These are phyloP conservation scores for Podochytrium sp. DNA, from an alignment of 192 early-diverging fungal species.

Conservation along the genomic window DNA sequence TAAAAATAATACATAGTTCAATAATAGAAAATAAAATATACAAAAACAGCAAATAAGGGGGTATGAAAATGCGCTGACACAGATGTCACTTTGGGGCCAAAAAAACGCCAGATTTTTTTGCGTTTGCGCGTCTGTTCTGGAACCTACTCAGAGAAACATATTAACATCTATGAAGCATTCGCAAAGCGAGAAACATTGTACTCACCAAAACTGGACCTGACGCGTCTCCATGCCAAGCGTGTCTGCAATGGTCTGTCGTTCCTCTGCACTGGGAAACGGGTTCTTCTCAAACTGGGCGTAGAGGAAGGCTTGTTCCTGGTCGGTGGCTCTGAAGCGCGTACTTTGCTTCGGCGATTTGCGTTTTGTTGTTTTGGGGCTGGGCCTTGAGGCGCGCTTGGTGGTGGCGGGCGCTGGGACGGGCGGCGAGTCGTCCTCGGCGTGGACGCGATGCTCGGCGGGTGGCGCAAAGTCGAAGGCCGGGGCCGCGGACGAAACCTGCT, in stretches of 20 bases:
- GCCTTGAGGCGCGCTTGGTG: background rate
- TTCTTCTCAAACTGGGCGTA: constrained; percentile 1
- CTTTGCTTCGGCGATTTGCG: background rate
- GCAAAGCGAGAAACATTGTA: background rate
- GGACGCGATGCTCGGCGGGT: background rate
- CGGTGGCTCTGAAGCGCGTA: constrained; percentile 14
- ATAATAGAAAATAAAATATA: too few relatives aligned
- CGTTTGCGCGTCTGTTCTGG: constrained; percentile 14
- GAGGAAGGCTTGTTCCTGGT: constrained; percentile 1
- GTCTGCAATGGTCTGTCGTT: constrained; percentile 5
- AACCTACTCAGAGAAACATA: background rate
- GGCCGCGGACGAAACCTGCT: background rate
- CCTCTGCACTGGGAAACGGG: background rate
- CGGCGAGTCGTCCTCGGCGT: background rate
- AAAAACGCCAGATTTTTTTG: background rate
- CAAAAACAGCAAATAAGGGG: too few relatives aligned
- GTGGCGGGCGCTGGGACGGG: background rate
- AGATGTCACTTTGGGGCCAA: too few relatives aligned
- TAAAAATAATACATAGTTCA: too few relatives aligned
- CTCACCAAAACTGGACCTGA: constrained; percentile 25
- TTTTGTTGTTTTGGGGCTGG: background rate
- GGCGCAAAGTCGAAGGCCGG: background rate
- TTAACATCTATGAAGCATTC: background rate
- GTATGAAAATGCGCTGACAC: too few relatives aligned
- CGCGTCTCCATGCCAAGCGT: constrained; percentile 12